Base-by-base conservation (phyloP, 2,329 filamentous ascomycete species). In the Penicillium italicum region DNA sequence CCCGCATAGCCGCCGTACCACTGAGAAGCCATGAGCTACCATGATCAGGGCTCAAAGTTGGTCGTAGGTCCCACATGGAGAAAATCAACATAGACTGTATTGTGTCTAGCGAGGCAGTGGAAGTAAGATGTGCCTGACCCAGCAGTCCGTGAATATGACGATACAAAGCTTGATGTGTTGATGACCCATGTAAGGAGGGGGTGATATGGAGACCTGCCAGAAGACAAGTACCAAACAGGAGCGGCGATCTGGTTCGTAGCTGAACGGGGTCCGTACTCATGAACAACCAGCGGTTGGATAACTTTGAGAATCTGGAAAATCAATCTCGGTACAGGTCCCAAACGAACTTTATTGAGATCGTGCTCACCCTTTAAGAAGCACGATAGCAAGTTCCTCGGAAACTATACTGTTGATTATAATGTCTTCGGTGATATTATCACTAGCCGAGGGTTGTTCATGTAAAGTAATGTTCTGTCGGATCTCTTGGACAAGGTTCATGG, bases 401-500 rank as follows among this genome's bases (percentile, higher is more conserved):
- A 42, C 5, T 18, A 42, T 42, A 18, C 40, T 16, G 40, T 42
- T 42, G 40, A 28, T 42, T 28, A 42, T 28, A 28, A 28, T 42
- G 10, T 42, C 40, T 28, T 42, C 24, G 4, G 40, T 18, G 24
- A 5, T 42, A n/a, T 42, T 24, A 42, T 42, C 40, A 9, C 9
- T 18, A 10, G 8, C 4, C 16, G 24, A n/a, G 5, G 47, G 31
- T 58, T 47, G 16, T 38, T 47, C 37, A 7, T 52, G 16, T 18
- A 28, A 46, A 10, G 53, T 50, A 10, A 62, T 62, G 16, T 58
- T 58, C 12, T 58, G 50, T 45, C 58, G 48, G n/a, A 60, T 57
- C 26, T 58, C 57, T 53, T 62, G 57, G 33, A 60, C 58, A 3
- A 55, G 57, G 18, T 53, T 62, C 59, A 62, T 58, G 10, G 59